Base-by-base conservation (phyloP, 2,329 filamentous ascomycete genomes). In the Ophiostoma ulmi region DNA sequence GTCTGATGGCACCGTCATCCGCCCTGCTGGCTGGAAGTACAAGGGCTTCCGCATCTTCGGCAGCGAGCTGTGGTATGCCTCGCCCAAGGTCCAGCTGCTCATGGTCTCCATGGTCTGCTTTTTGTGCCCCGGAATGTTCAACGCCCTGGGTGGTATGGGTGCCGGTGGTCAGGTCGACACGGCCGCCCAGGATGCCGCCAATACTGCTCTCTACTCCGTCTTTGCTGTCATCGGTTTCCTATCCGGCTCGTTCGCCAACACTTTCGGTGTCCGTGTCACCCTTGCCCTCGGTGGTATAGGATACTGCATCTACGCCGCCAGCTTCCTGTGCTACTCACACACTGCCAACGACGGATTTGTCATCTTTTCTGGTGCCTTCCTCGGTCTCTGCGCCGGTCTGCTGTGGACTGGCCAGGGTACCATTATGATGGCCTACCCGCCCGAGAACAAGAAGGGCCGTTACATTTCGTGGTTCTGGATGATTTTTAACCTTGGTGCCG, bases 401-500 rank as follows among this genome's bases (percentile, higher is more conserved):
- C 83, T 95, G 52, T 95, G 92, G 92, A 90, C 90, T 44, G 92
- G 90, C 0, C 91, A 94, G 80, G 91, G 92, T 72, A 89, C 91
- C 72, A 92, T 94, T 77, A 94, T 94, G 90, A 94, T 97, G 88
- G 89, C 91, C 58, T 97, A 97, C 79, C 93, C 93, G 1, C 83
- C 86, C 26, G 94, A 97, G 80, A 80, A 87, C 44, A 87, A 88
- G 74, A 97, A 97, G 84, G 94, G 94, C 64, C 89, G 90, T 72
- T 97, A 93, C 79, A 97, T 97, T 78, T 91, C 91, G 72, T 89
- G 88, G 82, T 97, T 97, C 81, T 97, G 94, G 94, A 89, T 93
- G 79, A 96, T 97, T 77, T 97, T 97, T 85, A 97, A 97, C 80
- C 80, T 94, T 72, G 94, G 94, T 75, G 93, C 89, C 76, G 93